These are phyloP conservation scores for Scheffersomyces amazonensis DNA, from an alignment of 805 yeast species.

Conservation along the genomic window DNA sequence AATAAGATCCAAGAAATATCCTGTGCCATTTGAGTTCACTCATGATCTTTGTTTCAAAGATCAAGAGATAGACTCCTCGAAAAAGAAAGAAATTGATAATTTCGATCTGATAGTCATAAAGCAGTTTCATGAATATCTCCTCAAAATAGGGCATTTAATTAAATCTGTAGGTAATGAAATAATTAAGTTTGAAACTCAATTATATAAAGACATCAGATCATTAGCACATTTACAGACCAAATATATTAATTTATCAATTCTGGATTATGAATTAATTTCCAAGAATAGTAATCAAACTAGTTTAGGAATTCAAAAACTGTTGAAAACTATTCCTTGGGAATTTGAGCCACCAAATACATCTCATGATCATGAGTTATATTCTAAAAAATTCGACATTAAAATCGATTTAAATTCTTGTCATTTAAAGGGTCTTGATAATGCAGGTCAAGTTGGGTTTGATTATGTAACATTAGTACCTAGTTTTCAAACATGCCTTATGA, in stretches of 20 bases:
- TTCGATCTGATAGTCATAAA: conserved; percentile 32
- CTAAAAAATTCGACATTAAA: conserved; percentile 26
- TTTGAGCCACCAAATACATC: conserved; percentile 6
- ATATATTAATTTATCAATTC: conserved; percentile 27
- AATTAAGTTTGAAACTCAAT: conserved; percentile 30
- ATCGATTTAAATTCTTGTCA: conserved; percentile 27
- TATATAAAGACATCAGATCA: conserved; percentile 33
- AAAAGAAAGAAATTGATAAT: conserved; percentile 20
- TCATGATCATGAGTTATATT: conserved; percentile 15
- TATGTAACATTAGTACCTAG: conserved; percentile 35
- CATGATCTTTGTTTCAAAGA: conserved; percentile 39
- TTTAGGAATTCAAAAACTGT: conserved; percentile 18
- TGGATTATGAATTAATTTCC: conserved; percentile 13
- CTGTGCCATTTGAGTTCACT: conserved; percentile 37
- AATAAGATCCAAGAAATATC: conserved; percentile 29
- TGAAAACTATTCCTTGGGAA: conserved; percentile 30
- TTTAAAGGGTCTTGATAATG: conserved; percentile 22
- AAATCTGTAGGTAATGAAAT: conserved; percentile 32
- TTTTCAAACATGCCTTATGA: conserved; percentile 35
- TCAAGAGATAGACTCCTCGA: conserved; percentile 24
- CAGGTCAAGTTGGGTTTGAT: conserved; percentile 20
- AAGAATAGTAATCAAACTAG: conserved; percentile 6
- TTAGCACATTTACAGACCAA: conserved; percentile 33
- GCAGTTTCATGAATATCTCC: conserved; percentile 24
- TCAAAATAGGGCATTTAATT: conserved; percentile 24